Conservation (phyloP, 2,329 filamentous ascomycete species). For the Drechslera avenae region DNA sequence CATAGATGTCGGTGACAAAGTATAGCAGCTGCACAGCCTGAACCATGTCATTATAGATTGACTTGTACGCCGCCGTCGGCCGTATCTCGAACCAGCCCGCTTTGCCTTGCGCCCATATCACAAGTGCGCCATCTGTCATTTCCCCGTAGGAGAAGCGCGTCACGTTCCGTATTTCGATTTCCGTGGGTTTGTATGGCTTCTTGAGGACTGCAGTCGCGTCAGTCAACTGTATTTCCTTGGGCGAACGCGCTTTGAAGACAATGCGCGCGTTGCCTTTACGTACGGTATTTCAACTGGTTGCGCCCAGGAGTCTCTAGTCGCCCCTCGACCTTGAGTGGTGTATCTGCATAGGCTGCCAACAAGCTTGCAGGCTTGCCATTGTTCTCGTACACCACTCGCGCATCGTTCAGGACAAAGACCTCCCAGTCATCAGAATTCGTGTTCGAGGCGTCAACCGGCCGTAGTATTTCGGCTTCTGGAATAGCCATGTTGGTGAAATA, state of each 20-base stretch:
- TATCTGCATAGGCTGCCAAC: slow-evolving; percentile 63
- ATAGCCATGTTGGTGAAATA: slow-evolving; percentile 30
- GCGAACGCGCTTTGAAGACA: too few species aligned
- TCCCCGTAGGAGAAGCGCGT: slow-evolving; percentile 55
- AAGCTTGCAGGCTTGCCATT: slow-evolving; percentile 61
- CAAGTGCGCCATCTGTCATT: slow-evolving; percentile 61
- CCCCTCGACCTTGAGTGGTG: slow-evolving; percentile 67
- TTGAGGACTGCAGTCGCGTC: slow-evolving; percentile 35
- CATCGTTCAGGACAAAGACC: slow-evolving; percentile 66
- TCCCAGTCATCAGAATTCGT: slow-evolving; percentile 61
- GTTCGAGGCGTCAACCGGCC: slow-evolving; percentile 48
- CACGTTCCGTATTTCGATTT: slow-evolving; percentile 62
- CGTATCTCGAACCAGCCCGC: slow-evolving; percentile 72
- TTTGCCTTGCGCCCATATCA: slow-evolving; percentile 69
- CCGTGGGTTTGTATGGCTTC: slow-evolving; percentile 39
- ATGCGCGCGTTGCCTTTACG: slow-evolving; percentile 12
- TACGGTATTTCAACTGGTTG: slow-evolving; percentile 38
- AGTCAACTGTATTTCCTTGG: slow-evolving; percentile 3
- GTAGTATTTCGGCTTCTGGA: slow-evolving; percentile 48
- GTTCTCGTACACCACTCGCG: slow-evolving; percentile 63
- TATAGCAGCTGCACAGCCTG: slow-evolving; percentile 70
- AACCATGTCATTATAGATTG: slow-evolving; percentile 64
- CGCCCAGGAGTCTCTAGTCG: slow-evolving; percentile 52
- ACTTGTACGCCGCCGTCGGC: slow-evolving; percentile 62
- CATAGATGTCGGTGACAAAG: slow-evolving; percentile 64